Percentiles rank a stretch among this genome's conserved stretches.
These are phyloP conservation scores for Claviceps humidiphila DNA, from an alignment of 2,329 filamentous ascomycete species.

Conservation along the genomic window DNA sequence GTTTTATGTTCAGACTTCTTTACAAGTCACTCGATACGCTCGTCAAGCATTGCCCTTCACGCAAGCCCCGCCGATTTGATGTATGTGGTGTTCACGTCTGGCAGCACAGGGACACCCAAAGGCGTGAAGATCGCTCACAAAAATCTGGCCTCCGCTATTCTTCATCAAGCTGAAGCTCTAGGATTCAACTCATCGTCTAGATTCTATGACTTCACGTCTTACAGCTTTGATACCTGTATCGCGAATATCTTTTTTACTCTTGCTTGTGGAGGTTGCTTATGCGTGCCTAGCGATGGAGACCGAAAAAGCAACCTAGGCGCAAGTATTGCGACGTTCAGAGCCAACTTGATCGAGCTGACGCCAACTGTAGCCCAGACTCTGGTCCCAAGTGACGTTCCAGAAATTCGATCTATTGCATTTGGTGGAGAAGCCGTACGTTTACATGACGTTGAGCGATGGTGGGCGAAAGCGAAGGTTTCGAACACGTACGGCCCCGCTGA, in stretches of 20 bases:
- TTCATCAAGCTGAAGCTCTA: conserved; percentile 18
- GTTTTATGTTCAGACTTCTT: neutral
- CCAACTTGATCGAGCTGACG: neutral
- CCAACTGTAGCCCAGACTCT: neutral
- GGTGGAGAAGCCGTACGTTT: conserved; percentile 7
- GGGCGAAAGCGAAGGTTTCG: conserved; percentile 5
- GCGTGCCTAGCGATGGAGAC: conserved; percentile 5
- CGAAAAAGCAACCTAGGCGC: neutral
- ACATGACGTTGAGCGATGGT: conserved; percentile 2
- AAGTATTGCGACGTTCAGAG: neutral
- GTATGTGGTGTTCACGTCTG: conserved; percentile 13
- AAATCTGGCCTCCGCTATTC: neutral
- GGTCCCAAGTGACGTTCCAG: neutral
- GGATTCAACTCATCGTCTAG: conserved; percentile 11
- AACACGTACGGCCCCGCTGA: conserved; percentile 13
- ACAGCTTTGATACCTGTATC: conserved; percentile 5
- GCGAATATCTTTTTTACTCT: conserved; percentile 3
- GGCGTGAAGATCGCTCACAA: conserved; percentile 5
- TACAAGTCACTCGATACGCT: neutral
- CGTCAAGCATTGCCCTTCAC: neutral
- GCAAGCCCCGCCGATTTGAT: neutral
- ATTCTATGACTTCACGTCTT: conserved; percentile 16
- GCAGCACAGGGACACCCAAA: conserved; percentile 14
- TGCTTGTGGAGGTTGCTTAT: conserved; percentile 4
- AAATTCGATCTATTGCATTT: neutral